Evolutionary conservation across 345 rosid species (phyloP).

Genomic region (Acer negundo): DNA sequence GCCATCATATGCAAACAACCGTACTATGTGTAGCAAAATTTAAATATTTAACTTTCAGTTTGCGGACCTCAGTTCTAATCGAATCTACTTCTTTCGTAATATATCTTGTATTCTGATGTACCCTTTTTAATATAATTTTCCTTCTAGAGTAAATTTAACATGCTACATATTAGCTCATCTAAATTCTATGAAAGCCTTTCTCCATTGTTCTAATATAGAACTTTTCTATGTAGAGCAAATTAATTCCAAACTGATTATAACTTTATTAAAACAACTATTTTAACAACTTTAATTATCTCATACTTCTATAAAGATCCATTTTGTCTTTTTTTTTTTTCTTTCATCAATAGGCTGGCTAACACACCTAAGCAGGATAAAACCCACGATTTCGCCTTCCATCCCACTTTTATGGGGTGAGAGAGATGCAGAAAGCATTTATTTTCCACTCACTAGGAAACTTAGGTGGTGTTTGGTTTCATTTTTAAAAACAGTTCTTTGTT

Average conservation of each 20-base stretch:
- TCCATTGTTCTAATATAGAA: not conserved
- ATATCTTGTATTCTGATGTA: not conserved
- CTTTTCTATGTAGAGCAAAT: not conserved
- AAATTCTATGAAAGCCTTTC: not conserved
- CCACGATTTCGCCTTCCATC: not conserved
- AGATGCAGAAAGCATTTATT: not conserved
- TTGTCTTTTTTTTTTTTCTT: not conserved
- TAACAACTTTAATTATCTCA: not conserved
- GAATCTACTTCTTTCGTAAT: not conserved
- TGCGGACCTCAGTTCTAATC: slow-evolving; percentile 1
- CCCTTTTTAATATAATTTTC: not conserved
- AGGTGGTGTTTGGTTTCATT: no score
- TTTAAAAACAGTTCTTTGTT: no score
- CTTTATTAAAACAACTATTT: not conserved
- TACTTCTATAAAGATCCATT: not conserved
- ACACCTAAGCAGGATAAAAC: not conserved
- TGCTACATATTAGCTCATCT: not conserved
- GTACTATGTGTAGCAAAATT: no score
- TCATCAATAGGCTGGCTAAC: not conserved
- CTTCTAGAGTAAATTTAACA: not conserved
- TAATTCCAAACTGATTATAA: not conserved
- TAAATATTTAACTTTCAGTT: not conserved
- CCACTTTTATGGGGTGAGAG: not conserved
- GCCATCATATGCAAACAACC: not conserved
- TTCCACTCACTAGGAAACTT: not conserved